Evolutionary conservation across 2,329 filamentous ascomycete genomes (phyloP).

Genomic region (Neofusicoccum sp.): DNA sequence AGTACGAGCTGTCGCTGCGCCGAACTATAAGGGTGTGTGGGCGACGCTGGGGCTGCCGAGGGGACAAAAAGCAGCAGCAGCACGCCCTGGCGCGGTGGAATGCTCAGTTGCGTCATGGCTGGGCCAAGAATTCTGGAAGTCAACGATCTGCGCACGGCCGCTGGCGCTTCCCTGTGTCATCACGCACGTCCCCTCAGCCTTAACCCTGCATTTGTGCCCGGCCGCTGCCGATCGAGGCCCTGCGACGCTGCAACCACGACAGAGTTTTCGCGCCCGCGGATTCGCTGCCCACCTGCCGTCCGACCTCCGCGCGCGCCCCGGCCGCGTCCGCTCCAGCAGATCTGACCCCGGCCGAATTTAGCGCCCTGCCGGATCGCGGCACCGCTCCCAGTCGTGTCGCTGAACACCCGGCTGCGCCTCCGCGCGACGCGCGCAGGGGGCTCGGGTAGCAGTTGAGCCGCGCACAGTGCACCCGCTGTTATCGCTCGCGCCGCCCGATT

Average conservation of each 20-base stretch:
- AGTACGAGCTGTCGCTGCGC: neutral
- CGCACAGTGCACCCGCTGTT: neutral
- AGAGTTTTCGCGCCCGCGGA: slow-evolving; percentile 9
- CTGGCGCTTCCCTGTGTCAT: slow-evolving; percentile 5
- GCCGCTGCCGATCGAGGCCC: slow-evolving; percentile 15
- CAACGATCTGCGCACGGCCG: slow-evolving; percentile 12
- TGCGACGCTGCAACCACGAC: slow-evolving; percentile 6
- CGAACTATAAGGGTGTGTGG: slow-evolving; percentile 12
- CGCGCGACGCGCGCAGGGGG: neutral
- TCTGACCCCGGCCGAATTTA: slow-evolving; percentile 64
- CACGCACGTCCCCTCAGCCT: slow-evolving; percentile 2
- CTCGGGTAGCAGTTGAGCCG: slow-evolving; percentile 6
- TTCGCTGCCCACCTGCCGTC: slow-evolving; percentile 3
- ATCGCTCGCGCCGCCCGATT: slow-evolving; percentile 7
- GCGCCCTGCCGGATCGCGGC: slow-evolving; percentile 44
- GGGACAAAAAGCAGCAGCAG: slow-evolving; percentile 5
- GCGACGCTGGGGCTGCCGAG: neutral
- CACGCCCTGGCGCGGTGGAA: neutral
- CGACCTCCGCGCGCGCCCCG: slow-evolving; percentile 49
- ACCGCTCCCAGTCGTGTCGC: neutral
- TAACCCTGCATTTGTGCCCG: slow-evolving; percentile 17
- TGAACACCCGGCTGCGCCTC: slow-evolving; percentile 13
- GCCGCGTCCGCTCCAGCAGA: slow-evolving; percentile 70
- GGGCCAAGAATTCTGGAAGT: slow-evolving; percentile 16
- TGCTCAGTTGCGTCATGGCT: slow-evolving; percentile 17